These are phyloP conservation scores for Lablab purpureus DNA, from an alignment of 306 rosid genomes.

Conservation along the genomic window DNA sequence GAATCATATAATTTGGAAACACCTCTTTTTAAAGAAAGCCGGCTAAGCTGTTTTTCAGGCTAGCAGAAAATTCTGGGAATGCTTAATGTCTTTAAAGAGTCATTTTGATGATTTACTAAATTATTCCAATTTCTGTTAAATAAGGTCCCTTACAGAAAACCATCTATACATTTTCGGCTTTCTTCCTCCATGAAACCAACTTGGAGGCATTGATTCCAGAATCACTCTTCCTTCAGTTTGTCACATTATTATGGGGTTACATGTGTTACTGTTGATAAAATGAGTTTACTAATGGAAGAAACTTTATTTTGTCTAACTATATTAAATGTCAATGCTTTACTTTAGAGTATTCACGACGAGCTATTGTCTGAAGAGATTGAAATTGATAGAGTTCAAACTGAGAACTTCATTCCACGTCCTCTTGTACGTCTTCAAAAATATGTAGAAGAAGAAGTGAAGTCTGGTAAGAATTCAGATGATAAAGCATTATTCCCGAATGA, in stretches of 20 bases:
- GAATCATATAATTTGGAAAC: conserved; percentile 1
- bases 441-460: conserved; percentile 55
- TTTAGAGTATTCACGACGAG: conserved; percentile 80
- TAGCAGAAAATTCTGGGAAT: background rate
- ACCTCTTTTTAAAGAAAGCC: conserved; percentile 11
- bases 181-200: conserved; percentile 14
- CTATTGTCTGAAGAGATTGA: conserved; percentile 81
- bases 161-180: conserved; percentile 1
- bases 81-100: conserved; percentile 29
- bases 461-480: conserved; percentile 52
- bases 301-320: conserved; percentile 37
- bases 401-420: conserved; percentile 73
- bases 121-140: conserved; percentile 7
- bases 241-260: background rate
- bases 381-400: conserved; percentile 68
- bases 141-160: background rate
- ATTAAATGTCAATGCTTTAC: conserved; percentile 42
- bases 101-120: conserved; percentile 7
- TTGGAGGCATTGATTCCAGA: background rate
- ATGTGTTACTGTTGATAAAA: conserved; percentile 35
- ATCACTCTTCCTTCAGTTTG: background rate
- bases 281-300: conserved; percentile 23
- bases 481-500: conserved; percentile 48
- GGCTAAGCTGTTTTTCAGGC: background rate
- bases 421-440: conserved; percentile 64